A percentile compares a stretch with the other conserved stretches of the same genome.
phyloP scores from a whole-genome alignment of 2,329 filamentous ascomycete genomes.

The Aureobasidium subglaciale region DNA sequence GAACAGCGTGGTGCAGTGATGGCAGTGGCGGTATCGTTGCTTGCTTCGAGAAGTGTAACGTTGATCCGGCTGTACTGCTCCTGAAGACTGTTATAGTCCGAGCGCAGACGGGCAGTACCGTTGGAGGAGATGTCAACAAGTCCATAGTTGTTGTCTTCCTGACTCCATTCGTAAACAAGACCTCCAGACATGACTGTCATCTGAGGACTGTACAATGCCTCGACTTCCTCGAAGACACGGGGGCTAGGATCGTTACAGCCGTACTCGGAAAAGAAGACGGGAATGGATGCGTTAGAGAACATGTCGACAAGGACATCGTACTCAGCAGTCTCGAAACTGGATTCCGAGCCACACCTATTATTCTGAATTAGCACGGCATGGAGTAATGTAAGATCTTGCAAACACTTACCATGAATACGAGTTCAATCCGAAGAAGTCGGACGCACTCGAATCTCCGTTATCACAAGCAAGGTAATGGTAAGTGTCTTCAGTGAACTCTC shows the following conservation, averaged over 20 bases:
- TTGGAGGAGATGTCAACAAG: slow-evolving; percentile 40
- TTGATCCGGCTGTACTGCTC: slow-evolving; percentile 69
- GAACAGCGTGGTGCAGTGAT: slow-evolving; percentile 58
- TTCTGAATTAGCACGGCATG: neutral
- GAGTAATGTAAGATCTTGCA: slow-evolving; percentile 36
- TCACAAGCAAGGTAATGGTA: slow-evolving; percentile 70
- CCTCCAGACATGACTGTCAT: slow-evolving; percentile 71
- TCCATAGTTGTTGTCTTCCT: slow-evolving; percentile 58
- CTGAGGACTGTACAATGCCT: slow-evolving; percentile 60
- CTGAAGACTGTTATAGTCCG: slow-evolving; percentile 60
- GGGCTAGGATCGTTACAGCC: slow-evolving; percentile 69
- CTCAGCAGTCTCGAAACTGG: slow-evolving; percentile 55
- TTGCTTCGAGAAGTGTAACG: slow-evolving; percentile 57
- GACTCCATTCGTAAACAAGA: slow-evolving; percentile 72
- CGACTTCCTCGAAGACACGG: slow-evolving; percentile 69
- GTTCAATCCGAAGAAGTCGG: slow-evolving; percentile 73
- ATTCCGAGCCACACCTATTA: slow-evolving; percentile 47
- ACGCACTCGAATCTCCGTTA: slow-evolving; percentile 48
- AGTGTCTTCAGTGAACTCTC: slow-evolving; percentile 63
- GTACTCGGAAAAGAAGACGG: slow-evolving; percentile 76
- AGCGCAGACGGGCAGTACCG: slow-evolving; percentile 35
- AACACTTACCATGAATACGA: slow-evolving; percentile 55
- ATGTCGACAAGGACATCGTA: slow-evolving; percentile 58
- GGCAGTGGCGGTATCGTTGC: slow-evolving; percentile 50
- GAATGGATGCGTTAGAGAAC: slow-evolving; percentile 60